Base-by-base conservation (phyloP, 1,284 basidiomycete genomes). In the Sporisorium reilianum region DNA sequence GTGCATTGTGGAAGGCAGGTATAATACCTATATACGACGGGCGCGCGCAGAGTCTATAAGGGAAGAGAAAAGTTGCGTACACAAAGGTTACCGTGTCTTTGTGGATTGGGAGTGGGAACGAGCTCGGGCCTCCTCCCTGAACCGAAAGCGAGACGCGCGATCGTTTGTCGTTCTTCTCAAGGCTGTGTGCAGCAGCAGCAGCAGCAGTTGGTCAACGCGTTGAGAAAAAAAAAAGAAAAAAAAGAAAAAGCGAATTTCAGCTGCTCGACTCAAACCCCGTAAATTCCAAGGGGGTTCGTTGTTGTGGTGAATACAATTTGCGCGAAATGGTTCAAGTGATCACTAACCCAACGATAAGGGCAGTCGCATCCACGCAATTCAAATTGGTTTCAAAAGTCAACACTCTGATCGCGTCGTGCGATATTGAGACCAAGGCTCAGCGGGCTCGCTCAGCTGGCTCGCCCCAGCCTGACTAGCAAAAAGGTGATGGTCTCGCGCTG, bases 371-470 rank as follows among this genome's bases (percentile, higher is more conserved):
- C 11, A n/a, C 12, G 12, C 16, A 50, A 41, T 45, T 50, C 25
- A 23, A 48, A 2, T 36, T 41, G 34, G 45, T 44, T 22, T 34
- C 32, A 34, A 34, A 34, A 34, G n/a, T 34, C 32, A 44, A 48
- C 28, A 48, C 28, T 30, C 28, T 48, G 46, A 38, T 52, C 36
- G 36, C 36, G 36, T 30, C 45, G 14, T 40, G 22, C 22, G 32
- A 40, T 25, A 16, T 45, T 44, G 40, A 30, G 2, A 14, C 32
- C 34, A n/a, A 36, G 2, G 44, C 55, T 58, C 63, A 42, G n/a
- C n/a, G n/a, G n/a, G n/a, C n/a, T n/a, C n/a, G 63, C 63, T 64
- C 44, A 50, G 41, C 38, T 55, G 55, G 51, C 50, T 30, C 9
- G 36, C 36, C 36, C 36, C 36, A 16, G 36, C 20, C 16, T 18